Evolutionary conservation across 805 yeast species (phyloP), one percentile per base, ranked within the genome.

Genomic region (Monosporozyma servazzii): DNA sequence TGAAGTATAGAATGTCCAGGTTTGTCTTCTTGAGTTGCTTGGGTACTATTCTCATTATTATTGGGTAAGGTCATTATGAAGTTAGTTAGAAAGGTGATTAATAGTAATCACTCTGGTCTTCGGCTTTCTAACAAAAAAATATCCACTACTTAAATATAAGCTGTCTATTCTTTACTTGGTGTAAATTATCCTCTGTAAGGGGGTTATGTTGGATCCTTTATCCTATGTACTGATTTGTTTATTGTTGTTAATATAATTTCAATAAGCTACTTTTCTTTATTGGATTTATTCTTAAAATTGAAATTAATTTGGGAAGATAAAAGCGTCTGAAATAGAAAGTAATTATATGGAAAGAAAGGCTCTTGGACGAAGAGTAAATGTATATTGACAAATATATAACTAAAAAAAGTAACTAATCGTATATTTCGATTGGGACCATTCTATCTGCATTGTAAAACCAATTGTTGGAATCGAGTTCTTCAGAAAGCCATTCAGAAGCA

Each of bases 401-500:
- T 9, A 6, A 20, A 31, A 23, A n/a, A 29, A 21, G 31, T 2
- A 3, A 3, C 54, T 54, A 88, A 61, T 89, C 91, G 66, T 86
- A 93, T 49, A 93, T 91, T 64, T 93, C 98, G 51, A 93, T 81
- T 1, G 99, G 99, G 5, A 98, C 96, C 27, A 93, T 73, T 61
- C 96, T 81, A 64, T 93, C 99, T 48, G 95, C 83, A 60, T 84
- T 88, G 72, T 88, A 90, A 66, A 89, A 90, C 98, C 98, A 91
- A 63, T 95, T 93, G 10, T 88, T 91, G 6, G 87, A 80, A 52
- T 90, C 96, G 30, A 89, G 79, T 68, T 93, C 99, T 53, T 82
- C 78, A 59, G 78, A 73, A 43, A 93, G 75, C 99, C 99, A 93
- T 54, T 88, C 88, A 0, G 86, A 76, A 0, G 99, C 98, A 73